Evolutionary conservation across 108 stramenopile genomes (phyloP).

Genomic region (Aureococcus anophagefferens): DNA sequence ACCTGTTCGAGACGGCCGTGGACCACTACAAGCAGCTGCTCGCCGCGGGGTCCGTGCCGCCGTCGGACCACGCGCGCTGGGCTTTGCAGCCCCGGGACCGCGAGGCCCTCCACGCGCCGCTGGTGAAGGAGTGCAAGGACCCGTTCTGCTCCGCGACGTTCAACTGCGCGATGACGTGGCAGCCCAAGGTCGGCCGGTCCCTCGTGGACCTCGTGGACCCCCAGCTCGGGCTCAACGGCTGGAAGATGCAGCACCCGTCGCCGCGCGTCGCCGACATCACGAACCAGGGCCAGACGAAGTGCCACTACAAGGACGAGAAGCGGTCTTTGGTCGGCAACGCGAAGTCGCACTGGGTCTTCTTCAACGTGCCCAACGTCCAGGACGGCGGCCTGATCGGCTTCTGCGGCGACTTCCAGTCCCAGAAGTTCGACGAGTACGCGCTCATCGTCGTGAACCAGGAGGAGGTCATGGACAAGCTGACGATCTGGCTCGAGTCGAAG

Average conservation of each 20-base stretch:
- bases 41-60: neutral
- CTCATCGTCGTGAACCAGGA: conserved; percentile 1
- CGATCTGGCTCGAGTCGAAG: neutral
- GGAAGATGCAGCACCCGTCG: neutral
- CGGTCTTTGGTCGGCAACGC: neutral
- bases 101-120: neutral
- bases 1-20: neutral
- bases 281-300: neutral
- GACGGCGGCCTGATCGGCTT: neutral
- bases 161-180: neutral
- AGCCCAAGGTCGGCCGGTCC: neutral
- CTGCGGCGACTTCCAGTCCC: neutral
- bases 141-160: neutral
- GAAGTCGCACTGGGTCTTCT: neutral
- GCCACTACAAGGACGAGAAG: neutral
- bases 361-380: neutral
- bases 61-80: neutral
- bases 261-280: neutral
- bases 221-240: conserved; percentile 1
- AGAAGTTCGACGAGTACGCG: neutral
- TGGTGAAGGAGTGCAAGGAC: neutral
- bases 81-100: neutral
- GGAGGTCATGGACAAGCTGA: neutral
- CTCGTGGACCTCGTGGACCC: neutral
- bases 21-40: neutral